Evolutionary conservation across 75 land plant genomes (phyloP), one percentile per base, ranked within the genome.

Genomic region (Azolla pinnata): DNA sequence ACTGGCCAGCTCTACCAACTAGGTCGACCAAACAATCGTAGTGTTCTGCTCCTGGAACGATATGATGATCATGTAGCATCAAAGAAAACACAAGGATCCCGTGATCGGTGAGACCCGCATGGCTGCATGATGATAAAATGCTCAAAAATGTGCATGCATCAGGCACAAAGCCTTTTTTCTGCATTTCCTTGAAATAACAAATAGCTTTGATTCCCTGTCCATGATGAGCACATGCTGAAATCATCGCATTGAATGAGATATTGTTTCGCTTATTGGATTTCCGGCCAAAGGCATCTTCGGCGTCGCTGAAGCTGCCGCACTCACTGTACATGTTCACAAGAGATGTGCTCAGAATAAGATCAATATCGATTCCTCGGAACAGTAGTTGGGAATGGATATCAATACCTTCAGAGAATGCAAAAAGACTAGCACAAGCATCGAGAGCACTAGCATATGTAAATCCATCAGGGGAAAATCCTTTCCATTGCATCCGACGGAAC

Each of bases 251-350:
- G 66, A 66, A 19, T 27, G 29, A 31, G 30, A 42, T 9, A 66
- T 26, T 0, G 14, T 33, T 20, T 59, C 27, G 16, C 31, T 24
- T 4, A 74, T 49, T 7, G 46, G 9, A 20, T 62, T n/a, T n/a
- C n/a, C n/a, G n/a, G n/a, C n/a, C 32, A 38, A 64, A 73, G 4
- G 40, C 52, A 35, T 25, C 47, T 34, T 20, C 30, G 31, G 88
- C 88, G 55, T 24, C 64, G 30, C 72, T 65, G 25, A 81, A 65
- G 14, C 54, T 67, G 10, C 84, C 81, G n/a, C 67, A 78, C 54
- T 78, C 81, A 0, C 81, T 68, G 65, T 85, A 85, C 81, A 81
- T 81, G 9, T 77, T 71, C 5, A 76, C 58, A 58, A 85, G 59
- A 16, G 88, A 71, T 64, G 70, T 85, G 7, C 64, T 73, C 2